Percentiles rank a stretch among this genome's conserved stretches.
Evolutionary conservation across 129 eudicot species (phyloP).

Genomic region (Heracleum sosnowskyi): DNA sequence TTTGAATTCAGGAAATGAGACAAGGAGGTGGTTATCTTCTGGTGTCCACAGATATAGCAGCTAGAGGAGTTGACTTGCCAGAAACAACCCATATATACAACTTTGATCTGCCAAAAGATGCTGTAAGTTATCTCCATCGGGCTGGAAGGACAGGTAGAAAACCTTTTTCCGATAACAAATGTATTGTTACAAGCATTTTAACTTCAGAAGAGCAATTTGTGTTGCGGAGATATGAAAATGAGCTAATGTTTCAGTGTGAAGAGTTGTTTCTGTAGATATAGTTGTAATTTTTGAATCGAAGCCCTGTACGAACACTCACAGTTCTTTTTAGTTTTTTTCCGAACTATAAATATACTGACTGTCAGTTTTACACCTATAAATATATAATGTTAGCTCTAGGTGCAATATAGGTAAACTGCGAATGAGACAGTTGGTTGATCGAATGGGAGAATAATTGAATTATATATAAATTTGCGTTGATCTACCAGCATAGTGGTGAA

Average conservation of each 20-base stretch:
- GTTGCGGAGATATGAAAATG: conserved; percentile 72
- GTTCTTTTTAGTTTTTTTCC: too few relatives aligned
- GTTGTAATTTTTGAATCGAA: not conserved
- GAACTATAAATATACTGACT: too few relatives aligned
- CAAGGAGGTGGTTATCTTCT: conserved; percentile 58
- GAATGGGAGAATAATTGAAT: not conserved
- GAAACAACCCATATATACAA: conserved; percentile 95
- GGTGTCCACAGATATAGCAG: conserved; percentile 92
- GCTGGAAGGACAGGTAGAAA: conserved; percentile 98
- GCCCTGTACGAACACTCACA: not conserved
- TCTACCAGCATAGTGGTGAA: not conserved
- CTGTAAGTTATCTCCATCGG: conserved; percentile 78
- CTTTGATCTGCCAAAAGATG: conserved; percentile 89
- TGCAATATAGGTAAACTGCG: not conserved
- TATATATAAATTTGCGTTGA: not conserved
- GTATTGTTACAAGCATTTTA: conserved; percentile 71
- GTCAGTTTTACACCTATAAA: too few relatives aligned
- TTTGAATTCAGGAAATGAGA: conserved; percentile 55
- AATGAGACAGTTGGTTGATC: not conserved
- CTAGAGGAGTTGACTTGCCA: conserved; percentile 92
- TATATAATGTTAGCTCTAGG: not conserved
- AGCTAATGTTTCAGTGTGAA: conserved; percentile 54
- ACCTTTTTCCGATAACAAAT: conserved; percentile 64
- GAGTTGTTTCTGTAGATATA: conserved; percentile 38
- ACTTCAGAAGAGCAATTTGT: conserved; percentile 82